phyloP scores from a whole-genome alignment of 176 grass and related monocot species.

The Secale cereale region DNA sequence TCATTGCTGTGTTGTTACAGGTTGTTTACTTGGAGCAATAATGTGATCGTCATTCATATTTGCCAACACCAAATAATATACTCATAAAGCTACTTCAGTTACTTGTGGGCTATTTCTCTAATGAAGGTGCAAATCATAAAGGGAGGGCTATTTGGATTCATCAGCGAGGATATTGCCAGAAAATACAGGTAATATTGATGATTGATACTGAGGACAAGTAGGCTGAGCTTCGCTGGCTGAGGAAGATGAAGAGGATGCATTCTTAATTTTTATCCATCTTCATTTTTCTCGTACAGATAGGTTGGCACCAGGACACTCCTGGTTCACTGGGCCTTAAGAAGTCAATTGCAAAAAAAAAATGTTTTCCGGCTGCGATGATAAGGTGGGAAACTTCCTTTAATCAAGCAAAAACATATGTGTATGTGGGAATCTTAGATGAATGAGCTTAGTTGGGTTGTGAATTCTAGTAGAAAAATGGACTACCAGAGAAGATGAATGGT shows the following conservation, averaged over 20 bases:
- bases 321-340: background rate
- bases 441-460: background rate
- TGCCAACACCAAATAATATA: constrained; percentile 10
- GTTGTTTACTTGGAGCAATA: background rate
- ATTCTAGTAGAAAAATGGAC: background rate
- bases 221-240: background rate
- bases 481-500: background rate
- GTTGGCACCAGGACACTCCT: background rate
- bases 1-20: background rate
- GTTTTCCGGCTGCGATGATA: background rate
- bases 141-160: background rate
- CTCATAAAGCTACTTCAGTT: constrained; percentile 1
- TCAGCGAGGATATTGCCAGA: background rate
- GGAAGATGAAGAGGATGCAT: background rate
- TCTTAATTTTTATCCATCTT: background rate
- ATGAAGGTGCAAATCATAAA: background rate
- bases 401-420: background rate
- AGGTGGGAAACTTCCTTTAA: background rate
- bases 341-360: background rate
- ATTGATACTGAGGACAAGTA: background rate
- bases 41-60: background rate
- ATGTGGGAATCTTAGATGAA: background rate
- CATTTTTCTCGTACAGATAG: background rate
- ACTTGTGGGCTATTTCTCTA: background rate
- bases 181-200: background rate